These are phyloP conservation scores for Sugiyamaella grinbergsii DNA, from an alignment of 1,139 yeast genomes.

Conservation along the genomic window DNA sequence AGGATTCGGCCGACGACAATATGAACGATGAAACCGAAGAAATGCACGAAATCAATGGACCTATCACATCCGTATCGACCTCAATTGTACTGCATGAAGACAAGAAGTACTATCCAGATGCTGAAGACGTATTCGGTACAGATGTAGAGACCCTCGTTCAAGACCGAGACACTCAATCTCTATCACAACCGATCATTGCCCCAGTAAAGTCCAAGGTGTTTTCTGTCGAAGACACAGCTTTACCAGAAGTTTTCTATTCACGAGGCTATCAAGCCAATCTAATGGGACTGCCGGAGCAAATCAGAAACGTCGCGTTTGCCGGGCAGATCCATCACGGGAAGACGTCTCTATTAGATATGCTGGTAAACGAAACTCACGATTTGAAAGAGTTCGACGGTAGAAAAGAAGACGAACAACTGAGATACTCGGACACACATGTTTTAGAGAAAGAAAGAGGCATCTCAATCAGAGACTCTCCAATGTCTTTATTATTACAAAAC, in stretches of 20 bases:
- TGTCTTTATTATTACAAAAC: conserved; percentile 63
- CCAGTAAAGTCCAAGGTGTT: conserved; percentile 53
- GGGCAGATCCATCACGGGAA: conserved; percentile 90
- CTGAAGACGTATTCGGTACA: conserved; percentile 53
- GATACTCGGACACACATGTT: conserved; percentile 71
- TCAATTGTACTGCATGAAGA: conserved; percentile 50
- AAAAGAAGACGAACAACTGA: conserved; percentile 48
- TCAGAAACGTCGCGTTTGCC: conserved; percentile 76
- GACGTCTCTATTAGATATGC: conserved; percentile 71
- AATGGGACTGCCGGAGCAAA: conserved; percentile 60
- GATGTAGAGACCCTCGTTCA: conserved; percentile 68
- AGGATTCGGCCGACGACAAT: conserved; percentile 21
- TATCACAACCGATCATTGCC: conserved; percentile 65
- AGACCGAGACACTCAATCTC: conserved; percentile 55
- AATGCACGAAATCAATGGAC: conserved; percentile 22
- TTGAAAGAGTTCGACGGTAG: conserved; percentile 39
- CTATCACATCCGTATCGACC: conserved; percentile 30
- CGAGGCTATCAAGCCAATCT: conserved; percentile 60
- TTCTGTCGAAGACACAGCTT: conserved; percentile 52
- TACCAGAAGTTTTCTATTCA: conserved; percentile 65
- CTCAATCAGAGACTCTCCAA: conserved; percentile 64
- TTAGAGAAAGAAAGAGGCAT: conserved; percentile 73
- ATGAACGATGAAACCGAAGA: conserved; percentile 25
- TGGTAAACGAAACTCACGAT: conserved; percentile 65
- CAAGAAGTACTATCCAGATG: conserved; percentile 48